Base-by-base conservation (phyloP, 2,329 filamentous ascomycete genomes). In the Aspergillus novoparasiticus region DNA sequence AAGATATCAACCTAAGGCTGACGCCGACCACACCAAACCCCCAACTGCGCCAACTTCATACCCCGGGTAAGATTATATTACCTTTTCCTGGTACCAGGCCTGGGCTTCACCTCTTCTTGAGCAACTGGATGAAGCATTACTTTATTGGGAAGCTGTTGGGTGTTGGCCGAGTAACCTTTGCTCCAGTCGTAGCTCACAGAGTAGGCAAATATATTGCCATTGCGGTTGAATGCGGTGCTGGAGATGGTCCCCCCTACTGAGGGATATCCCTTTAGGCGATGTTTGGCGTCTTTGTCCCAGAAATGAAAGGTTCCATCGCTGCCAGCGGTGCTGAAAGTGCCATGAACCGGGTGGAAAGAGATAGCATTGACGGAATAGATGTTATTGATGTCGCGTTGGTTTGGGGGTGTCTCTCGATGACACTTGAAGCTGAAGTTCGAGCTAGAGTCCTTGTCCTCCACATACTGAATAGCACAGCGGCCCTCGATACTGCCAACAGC, bases 361-460 rank as follows among this genome's bases (percentile, higher is more conserved):
- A 99, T 99, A 70, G 93, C 90, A 81, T 99, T 99, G 75, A 99
- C 93, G 1, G 93, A 90, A 83, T 94, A 95, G 71, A 98, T 95
- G 74, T 94, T 95, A 71, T 91, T 92, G 68, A 90, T 83, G 79
- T 93, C 94, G 73, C 77, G 87, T 59, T 74, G 76, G 59, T 77
- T 79, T 62, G 88, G 81, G 1, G 91, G 87, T 6, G 88, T 87
- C 72, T 97, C 92, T 63, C 95, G 93, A 79, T 99, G 95, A 80
- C 95, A 99, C 81, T 98, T 98, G 88, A 99, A 99, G 48, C 93
- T 97, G 84, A 99, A 99, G 83, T 99, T 98, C 74, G 90, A 91
- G 72, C 89, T 87, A 3, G 90, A 83, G 76, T 99, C 93, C 80
- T 97, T 97, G 50, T 99, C 95, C 73, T 99, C 94, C 41, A 97